Conservation (phyloP, 75 land plant genomes). For the Chamaecyparis obtusa region DNA sequence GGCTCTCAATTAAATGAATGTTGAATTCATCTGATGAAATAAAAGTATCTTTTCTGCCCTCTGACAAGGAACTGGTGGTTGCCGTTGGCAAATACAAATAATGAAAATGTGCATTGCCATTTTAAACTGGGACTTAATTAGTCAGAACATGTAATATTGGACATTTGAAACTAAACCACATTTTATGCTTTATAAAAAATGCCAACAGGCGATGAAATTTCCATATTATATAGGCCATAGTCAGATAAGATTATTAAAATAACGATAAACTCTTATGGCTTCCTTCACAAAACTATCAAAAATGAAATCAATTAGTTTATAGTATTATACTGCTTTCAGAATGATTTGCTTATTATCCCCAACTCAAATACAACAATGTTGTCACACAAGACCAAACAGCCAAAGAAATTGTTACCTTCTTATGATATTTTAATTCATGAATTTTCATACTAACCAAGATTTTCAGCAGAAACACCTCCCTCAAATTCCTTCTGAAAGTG, state of each 20-base stretch:
- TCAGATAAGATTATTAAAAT: background rate
- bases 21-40: background rate
- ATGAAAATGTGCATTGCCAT: background rate
- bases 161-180: background rate
- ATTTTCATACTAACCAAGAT: slow-evolving; percentile 54
- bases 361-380: background rate
- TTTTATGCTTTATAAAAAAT: background rate
- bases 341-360: background rate
- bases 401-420: too few species aligned
- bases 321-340: background rate
- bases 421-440: background rate
- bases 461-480: slow-evolving; percentile 72
- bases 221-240: background rate
- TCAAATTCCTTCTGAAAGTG: slow-evolving; percentile 82
- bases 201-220: background rate
- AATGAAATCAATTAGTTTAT: background rate
- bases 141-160: background rate
- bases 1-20: background rate
- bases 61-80: too few species aligned
- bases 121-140: background rate
- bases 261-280: background rate
- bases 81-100: background rate
- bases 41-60: background rate
- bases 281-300: background rate
- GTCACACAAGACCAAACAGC: background rate